Base-by-base conservation (phyloP, 441 rosid genomes). In the Mallotus japonicus region DNA sequence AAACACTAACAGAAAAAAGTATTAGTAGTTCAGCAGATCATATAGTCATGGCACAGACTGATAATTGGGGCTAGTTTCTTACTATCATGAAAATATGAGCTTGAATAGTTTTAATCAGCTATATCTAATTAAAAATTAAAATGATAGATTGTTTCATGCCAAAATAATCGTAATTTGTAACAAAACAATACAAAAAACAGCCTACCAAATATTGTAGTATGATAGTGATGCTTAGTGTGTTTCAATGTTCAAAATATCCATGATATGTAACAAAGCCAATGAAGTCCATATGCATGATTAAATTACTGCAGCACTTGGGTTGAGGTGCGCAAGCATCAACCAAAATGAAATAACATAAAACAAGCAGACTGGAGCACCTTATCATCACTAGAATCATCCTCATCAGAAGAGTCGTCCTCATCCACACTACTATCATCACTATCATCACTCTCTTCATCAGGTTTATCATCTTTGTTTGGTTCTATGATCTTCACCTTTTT, bases 401-500 rank as follows among this genome's bases (percentile, higher is more conserved):
- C 49, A 17, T 62, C 66, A 15, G 80, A 80, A 44, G 81, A 68
- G 58, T 78, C 81, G 44, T 73, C 81, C 59, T 79, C 71, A n/a
- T 76, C 85, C 65, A 79, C 81, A 67, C 75, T 76, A 62, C 69
- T 73, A 28, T 60, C 78, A 40, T 65, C 56, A 47, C 51, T 13
- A 20, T 19, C 60, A 53, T 79, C 86, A 11, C 67, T 73, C 68
- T 81, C 83, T 55, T 79, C 46, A 46, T 64, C 59, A 22, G 78
- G 63, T 53, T 80, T 77, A 16, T 22, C 77, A n/a, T 71, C 83
- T 75, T 83, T 86, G 62, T 70, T 77, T 32, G 88, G 86, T 78
- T 86, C 81, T 14, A 75, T 84, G 63, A 84, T 73, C 77, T 83
- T 88, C 78, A 82, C 91, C 49, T 56, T 74, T 76, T 83, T 83